phyloP scores from a whole-genome alignment of 768 basidiomycete genomes.

The Phaeolepiota aurea region DNA sequence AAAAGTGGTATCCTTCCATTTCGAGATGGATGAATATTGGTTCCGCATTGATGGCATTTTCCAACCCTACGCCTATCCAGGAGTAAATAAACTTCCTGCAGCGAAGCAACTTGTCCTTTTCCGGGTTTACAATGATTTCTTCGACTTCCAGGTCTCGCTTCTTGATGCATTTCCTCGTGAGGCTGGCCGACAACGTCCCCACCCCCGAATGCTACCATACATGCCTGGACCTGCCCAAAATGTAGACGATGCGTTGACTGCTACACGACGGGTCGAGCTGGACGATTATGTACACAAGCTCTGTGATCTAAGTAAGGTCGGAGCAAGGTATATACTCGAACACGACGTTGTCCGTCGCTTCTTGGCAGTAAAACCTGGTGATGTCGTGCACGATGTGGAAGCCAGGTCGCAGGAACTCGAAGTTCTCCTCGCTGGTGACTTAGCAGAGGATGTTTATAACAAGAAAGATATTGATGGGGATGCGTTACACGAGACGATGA shows the following conservation, averaged over 20 bases:
- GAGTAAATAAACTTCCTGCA: slow-evolving; percentile 46
- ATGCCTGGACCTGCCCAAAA: slow-evolving; percentile 93
- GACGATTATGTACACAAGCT: slow-evolving; percentile 83
- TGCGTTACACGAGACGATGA: slow-evolving; percentile 42
- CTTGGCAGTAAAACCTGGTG: slow-evolving; percentile 78
- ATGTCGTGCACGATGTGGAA: slow-evolving; percentile 63
- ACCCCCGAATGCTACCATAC: slow-evolving; percentile 79
- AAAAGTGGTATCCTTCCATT: slow-evolving; percentile 93
- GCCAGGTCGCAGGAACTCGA: slow-evolving; percentile 53
- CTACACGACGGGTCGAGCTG: slow-evolving; percentile 71
- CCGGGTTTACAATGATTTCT: slow-evolving; percentile 96
- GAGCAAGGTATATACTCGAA: slow-evolving; percentile 75
- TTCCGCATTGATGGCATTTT: slow-evolving; percentile 89
- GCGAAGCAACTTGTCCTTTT: slow-evolving; percentile 82
- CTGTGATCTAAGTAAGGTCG: slow-evolving; percentile 57
- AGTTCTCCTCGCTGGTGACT: slow-evolving; percentile 33
- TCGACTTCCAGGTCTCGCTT: slow-evolving; percentile 89
- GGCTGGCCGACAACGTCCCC: slow-evolving; percentile 67
- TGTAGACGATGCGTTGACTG: slow-evolving; percentile 80
- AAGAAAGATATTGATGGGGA: slow-evolving; percentile 25
- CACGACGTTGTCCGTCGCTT: slow-evolving; percentile 77
- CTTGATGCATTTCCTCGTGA: slow-evolving; percentile 85
- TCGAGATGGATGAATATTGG: slow-evolving; percentile 95
- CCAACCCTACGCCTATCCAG: slow-evolving; percentile 68
- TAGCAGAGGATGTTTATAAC: slow-evolving; percentile 27